Evolutionary conservation across 2,329 filamentous ascomycete species (phyloP).

Genomic region (Beauveria sp.): DNA sequence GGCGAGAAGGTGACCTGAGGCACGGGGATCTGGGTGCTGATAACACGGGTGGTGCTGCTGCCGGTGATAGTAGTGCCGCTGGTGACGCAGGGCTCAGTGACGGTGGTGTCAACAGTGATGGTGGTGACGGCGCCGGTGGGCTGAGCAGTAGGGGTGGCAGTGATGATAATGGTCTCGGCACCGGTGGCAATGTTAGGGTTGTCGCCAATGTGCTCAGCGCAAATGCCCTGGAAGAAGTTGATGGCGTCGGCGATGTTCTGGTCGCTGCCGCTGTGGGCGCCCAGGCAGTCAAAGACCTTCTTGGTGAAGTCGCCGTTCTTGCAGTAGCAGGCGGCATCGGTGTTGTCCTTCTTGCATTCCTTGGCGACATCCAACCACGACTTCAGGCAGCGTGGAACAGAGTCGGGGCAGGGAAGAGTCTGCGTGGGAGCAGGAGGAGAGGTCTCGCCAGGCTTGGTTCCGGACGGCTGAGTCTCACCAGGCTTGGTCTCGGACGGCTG

Average conservation of each 20-base stretch:
- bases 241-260: constrained; percentile 63
- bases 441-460: constrained; percentile 16
- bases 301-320: constrained; percentile 66
- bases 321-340: constrained; percentile 81
- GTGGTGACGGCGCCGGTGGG: constrained; percentile 42
- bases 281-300: constrained; percentile 75
- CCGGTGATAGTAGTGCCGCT: constrained; percentile 38
- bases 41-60: constrained; percentile 39
- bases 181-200: constrained; percentile 85
- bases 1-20: constrained; percentile 46
- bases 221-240: constrained; percentile 85
- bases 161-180: constrained; percentile 57
- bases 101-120: constrained; percentile 38
- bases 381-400: constrained; percentile 85
- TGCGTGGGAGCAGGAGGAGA: constrained; percentile 16
- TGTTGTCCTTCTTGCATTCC: constrained; percentile 69
- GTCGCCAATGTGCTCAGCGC: constrained; percentile 61
- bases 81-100: constrained; percentile 44
- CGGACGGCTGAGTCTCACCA: constrained; percentile 21
- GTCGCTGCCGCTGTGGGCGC: constrained; percentile 53
- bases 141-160: constrained; percentile 41
- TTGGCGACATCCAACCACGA: constrained; percentile 68
- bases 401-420: constrained; percentile 51
- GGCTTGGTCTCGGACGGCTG: constrained; percentile 16
- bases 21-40: constrained; percentile 44